Conservation (phyloP, 2,329 filamentous ascomycete species). For the Aspergillus brunneoviolaceus region DNA sequence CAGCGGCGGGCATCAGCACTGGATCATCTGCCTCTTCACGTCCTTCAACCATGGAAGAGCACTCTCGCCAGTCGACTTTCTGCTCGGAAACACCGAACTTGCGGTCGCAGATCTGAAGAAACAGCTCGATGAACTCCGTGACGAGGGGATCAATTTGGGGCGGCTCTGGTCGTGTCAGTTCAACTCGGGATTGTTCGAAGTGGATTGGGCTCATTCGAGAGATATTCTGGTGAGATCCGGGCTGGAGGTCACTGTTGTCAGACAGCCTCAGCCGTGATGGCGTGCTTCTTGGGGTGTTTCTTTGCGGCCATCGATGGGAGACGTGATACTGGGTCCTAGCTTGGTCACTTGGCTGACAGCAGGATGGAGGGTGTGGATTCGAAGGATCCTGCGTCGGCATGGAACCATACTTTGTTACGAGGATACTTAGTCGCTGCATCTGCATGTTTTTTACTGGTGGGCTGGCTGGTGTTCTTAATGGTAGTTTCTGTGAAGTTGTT, state of each 20-base stretch:
- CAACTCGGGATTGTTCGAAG: conserved; percentile 58
- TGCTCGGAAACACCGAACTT: conserved; percentile 50
- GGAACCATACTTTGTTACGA: no score
- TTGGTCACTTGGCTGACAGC: neutral
- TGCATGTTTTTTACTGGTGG: no score
- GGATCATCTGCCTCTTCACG: conserved; percentile 61
- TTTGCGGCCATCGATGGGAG: neutral
- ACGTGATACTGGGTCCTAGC: neutral
- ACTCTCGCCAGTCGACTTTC: conserved; percentile 35
- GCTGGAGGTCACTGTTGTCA: conserved; percentile 37
- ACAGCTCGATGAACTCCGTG: conserved; percentile 37
- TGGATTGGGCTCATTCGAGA: conserved; percentile 54
- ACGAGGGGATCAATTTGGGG: conserved; percentile 24
- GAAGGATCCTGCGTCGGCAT: no score
- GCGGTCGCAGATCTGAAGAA: conserved; percentile 52
- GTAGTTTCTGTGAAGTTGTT: no score
- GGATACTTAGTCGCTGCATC: no score
- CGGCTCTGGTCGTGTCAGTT: conserved; percentile 53
- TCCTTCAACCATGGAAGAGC: conserved; percentile 50
- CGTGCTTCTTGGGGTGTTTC: no score
- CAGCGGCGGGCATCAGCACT: conserved; percentile 41
- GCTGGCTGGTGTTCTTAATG: no score
- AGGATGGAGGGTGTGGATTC: no score
- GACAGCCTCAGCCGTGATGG: conserved; percentile 22
- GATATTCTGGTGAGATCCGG: conserved; percentile 42